Evolutionary conservation across 441 rosid genomes (phyloP), one percentile per base, ranked within the genome.

Genomic region (Metrosideros polymorpha): DNA sequence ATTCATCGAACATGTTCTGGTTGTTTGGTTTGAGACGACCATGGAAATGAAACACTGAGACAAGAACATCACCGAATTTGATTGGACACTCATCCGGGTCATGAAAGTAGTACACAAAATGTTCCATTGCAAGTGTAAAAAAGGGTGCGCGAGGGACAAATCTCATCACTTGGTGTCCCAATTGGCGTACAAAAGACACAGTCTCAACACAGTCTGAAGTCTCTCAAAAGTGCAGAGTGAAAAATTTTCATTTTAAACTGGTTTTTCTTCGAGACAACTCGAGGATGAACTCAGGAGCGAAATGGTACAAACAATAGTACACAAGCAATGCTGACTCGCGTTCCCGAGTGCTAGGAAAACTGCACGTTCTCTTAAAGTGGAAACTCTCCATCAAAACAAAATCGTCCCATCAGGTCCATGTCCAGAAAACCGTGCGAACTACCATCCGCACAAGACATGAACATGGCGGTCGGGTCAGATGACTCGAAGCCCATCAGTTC

Each of bases 401-500:
- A 12, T 22, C 49, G 47, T 71, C 79, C 47, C 79, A 71, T 39
- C 1, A n/a, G 25, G 79, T 39, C 79, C 79, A 39, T 39, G 79
- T 22, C 47, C n/a, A 39, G 79, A 71, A 71, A 71, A 71, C 47
- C 22, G 5, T 71, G 79, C 49, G n/a, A 47, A 71, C 17, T 39
- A 39, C 27, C 79, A 71, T 39, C 79, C 79, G 10, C 79, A 71
- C 79, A 42, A 71, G 79, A 71, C 79, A 71, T 47, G 79, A 22
- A 71, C 79, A 71, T 39, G 49, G 77, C 1, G 77, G 59, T 45
- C 27, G 89, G 85, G 29, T 84, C 90, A 39, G 88, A 50, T 19
- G 87, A 83, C 54, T 66, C 88, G 32, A 86, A 83, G 71, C 89
- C n/a, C 45, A 86, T 47, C 5, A 89, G 49, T 83, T 93, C 93